Base-by-base conservation (phyloP, 1,139 yeast genomes). In the Scheffersomyces illinoinensis region DNA sequence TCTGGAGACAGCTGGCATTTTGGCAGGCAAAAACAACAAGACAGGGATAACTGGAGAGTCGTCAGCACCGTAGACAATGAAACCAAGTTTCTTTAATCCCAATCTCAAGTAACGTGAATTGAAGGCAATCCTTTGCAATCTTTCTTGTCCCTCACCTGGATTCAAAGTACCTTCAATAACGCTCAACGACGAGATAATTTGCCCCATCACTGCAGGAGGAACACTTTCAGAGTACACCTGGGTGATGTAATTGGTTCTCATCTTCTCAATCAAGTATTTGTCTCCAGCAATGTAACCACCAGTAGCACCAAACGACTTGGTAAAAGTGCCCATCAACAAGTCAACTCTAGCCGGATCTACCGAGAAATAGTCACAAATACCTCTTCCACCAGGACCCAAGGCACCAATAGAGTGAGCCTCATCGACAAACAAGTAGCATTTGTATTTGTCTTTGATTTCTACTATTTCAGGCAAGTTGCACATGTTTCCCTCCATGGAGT, bases 331-430 rank as follows among this genome's bases (percentile, higher is more conserved):
- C 99, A 95, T 95, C 66, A 95, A 78, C 62, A 96, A 78, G 75
- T 95, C 99, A 57, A 95, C 82, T 56, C 86, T 85, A 21, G 78
- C 73, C 50, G 98, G 95, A 64, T 87, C 85, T 58, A 95, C 85
- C 54, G 89, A 89, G 71, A 90, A 95, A 75, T 91, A 91, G 72
- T 96, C 98, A 77, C 98, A 93, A 49, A 95, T 89, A 70, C 99
- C 99, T 70, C 91, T 87, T 56, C 99, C 99, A 55, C 78, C 76
- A 51, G 97, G 96, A 43, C 99, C 99, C 76, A 95, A 84, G 10
- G 99, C 99, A 70, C 99, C 99, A 70, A 96, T 90, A 4, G 98
- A 93, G 74, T 95, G 99, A 20, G 99, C 99, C 75, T 95, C 99
- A 73, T 95, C 99, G 62, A 96, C 91, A 71, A 91, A 95, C 60